These are phyloP conservation scores for Pseudogymnoascus sp. DNA, from an alignment of 2,329 filamentous ascomycete genomes.

Conservation along the genomic window DNA sequence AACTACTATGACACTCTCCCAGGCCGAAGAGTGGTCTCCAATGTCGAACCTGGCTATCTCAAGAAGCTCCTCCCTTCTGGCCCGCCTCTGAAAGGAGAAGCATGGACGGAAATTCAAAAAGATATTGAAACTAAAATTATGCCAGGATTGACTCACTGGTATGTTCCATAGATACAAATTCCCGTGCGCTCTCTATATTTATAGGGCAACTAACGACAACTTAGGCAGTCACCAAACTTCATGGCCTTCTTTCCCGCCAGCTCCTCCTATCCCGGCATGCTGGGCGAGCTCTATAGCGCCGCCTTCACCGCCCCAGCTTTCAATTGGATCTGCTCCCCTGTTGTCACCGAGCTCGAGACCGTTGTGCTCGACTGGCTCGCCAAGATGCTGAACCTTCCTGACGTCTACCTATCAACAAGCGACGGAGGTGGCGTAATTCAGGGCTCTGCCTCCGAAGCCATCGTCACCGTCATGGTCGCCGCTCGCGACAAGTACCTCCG, in stretches of 20 bases:
- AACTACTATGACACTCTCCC: constrained; percentile 73
- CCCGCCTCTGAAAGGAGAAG: constrained; percentile 59
- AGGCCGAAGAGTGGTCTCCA: constrained; percentile 64
- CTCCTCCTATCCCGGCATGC: constrained; percentile 73
- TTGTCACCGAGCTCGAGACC: constrained; percentile 88
- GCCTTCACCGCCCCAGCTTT: constrained; percentile 87
- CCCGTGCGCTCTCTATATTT: no score
- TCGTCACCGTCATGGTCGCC: constrained; percentile 79
- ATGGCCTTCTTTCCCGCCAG: constrained; percentile 91
- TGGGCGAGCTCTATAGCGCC: constrained; percentile 87
- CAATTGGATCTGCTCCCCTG: constrained; percentile 94
- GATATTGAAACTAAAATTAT: constrained; percentile 84
- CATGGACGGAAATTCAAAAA: constrained; percentile 70
- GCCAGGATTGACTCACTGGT: constrained; percentile 87
- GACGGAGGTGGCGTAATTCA: constrained; percentile 89
- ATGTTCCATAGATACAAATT: no score
- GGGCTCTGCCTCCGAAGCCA: constrained; percentile 79
- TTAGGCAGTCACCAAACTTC: constrained; percentile 84
- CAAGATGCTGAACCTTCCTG: constrained; percentile 64
- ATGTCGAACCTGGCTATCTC: constrained; percentile 79
- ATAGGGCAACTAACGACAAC: constrained; percentile 13
- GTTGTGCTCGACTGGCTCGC: constrained; percentile 89
- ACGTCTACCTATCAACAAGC: constrained; percentile 64
- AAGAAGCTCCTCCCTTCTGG: constrained; percentile 64
- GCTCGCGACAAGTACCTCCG: constrained; percentile 73